Conservation (phyloP, 305 asterid genomes). For the Plantago lanceolata region DNA sequence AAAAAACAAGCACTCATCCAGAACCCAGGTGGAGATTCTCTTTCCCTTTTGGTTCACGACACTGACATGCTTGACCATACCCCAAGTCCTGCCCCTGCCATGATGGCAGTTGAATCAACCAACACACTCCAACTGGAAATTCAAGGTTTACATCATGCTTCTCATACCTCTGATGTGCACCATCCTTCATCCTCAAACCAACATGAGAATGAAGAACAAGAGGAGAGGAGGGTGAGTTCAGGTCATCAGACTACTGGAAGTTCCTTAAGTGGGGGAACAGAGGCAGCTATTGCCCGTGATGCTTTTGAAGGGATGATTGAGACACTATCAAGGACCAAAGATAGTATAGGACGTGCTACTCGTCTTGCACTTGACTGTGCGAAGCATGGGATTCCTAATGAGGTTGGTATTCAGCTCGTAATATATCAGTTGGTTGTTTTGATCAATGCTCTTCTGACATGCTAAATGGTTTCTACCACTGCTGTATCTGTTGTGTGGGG, state of each 20-base stretch:
- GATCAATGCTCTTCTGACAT: neutral
- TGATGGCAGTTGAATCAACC: slow-evolving; percentile 46
- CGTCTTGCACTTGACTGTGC: slow-evolving; percentile 96
- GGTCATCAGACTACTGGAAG: slow-evolving; percentile 54
- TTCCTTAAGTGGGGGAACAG: slow-evolving; percentile 79
- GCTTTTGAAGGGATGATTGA: slow-evolving; percentile 98
- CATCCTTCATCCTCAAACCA: slow-evolving; percentile 45
- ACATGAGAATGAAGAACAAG: slow-evolving; percentile 57
- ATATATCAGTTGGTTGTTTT: slow-evolving; percentile 11
- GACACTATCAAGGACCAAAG: slow-evolving; percentile 92
- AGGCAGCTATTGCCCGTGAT: slow-evolving; percentile 97
- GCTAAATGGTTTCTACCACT: slow-evolving; percentile 11
- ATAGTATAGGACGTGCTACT: slow-evolving; percentile 94
- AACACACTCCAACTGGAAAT: slow-evolving; percentile 38
- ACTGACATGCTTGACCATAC: slow-evolving; percentile 44
- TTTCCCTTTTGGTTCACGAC: slow-evolving; percentile 35
- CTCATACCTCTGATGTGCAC: slow-evolving; percentile 47
- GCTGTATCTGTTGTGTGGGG: neutral
- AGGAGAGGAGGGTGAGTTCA: slow-evolving; percentile 63
- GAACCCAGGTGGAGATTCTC: slow-evolving; percentile 37
- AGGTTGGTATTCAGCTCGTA: slow-evolving; percentile 44
- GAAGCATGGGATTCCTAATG: slow-evolving; percentile 79
- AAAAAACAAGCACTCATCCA: slow-evolving; percentile 62
- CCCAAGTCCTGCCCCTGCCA: slow-evolving; percentile 41
- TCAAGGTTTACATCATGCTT: slow-evolving; percentile 35